These are phyloP conservation scores for Phytopythium sindhum DNA, from an alignment of 352 stramenopile genomes.

Conservation along the genomic window DNA sequence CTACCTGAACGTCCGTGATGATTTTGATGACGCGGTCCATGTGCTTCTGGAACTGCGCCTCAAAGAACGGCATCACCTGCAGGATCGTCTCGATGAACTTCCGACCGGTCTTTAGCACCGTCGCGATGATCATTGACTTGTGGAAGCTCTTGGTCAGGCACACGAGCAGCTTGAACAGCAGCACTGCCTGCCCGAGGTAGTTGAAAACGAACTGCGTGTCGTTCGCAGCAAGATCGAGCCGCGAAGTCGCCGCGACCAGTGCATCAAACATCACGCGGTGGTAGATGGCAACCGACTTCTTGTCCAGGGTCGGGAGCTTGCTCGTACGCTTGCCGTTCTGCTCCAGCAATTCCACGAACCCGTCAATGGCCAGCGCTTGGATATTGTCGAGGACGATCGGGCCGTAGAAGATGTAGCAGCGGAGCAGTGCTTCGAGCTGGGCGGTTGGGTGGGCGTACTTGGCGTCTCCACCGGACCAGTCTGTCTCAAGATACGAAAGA, in stretches of 20 bases:
- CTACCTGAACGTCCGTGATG: conserved; percentile 52
- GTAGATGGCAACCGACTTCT: conserved; percentile 48
- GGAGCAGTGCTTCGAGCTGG: conserved; percentile 36
- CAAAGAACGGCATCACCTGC: conserved; percentile 50
- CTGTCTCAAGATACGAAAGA: conserved; percentile 29
- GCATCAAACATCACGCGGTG: conserved; percentile 47
- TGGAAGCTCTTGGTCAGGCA: conserved; percentile 58
- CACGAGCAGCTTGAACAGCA: conserved; percentile 65
- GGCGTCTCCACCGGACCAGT: conserved; percentile 40
- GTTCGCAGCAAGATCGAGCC: conserved; percentile 29
- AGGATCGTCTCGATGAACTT: conserved; percentile 54
- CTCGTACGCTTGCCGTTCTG: conserved; percentile 14
- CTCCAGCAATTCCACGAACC: conserved; percentile 41
- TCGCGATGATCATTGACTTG: conserved; percentile 38
- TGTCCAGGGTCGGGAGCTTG: conserved; percentile 40
- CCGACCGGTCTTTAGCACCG: conserved; percentile 49
- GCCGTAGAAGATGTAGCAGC: conserved; percentile 35
- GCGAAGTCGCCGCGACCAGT: conserved; percentile 30
- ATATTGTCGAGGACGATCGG: conserved; percentile 40
- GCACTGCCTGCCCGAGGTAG: conserved; percentile 44
- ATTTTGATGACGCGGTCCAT: conserved; percentile 50
- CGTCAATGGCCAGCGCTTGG: conserved; percentile 38
- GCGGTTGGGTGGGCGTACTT: conserved; percentile 38
- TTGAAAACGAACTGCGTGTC: conserved; percentile 26
- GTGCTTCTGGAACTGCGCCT: conserved; percentile 41